Evolutionary conservation across 1,139 yeast species (phyloP).

Genomic region (Kluyveromyces sp.): DNA sequence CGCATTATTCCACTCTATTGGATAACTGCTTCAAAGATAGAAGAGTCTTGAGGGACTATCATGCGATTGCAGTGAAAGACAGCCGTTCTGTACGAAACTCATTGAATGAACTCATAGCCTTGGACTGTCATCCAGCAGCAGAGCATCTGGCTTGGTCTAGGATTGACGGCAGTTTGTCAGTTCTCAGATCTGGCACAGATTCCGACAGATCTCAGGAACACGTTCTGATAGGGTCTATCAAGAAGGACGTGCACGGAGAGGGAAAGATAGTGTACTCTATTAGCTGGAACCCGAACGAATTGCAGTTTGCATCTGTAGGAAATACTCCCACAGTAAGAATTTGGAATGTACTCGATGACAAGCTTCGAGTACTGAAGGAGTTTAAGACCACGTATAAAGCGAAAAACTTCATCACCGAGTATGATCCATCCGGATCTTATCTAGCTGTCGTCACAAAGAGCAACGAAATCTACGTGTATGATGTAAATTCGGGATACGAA

Average conservation of each 20-base stretch:
- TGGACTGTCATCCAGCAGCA: constrained; percentile 27
- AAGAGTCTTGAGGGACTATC: constrained; percentile 2
- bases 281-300: constrained; percentile 55
- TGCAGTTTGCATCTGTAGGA: constrained; percentile 54
- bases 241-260: constrained; percentile 42
- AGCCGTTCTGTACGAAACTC: background rate
- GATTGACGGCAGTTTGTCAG: constrained; percentile 28
- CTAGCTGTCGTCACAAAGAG: constrained; percentile 43
- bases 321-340: constrained; percentile 46
- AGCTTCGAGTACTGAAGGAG: constrained; percentile 31
- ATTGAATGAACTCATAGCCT: constrained; percentile 18
- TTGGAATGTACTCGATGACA: constrained; percentile 48
- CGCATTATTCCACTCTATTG: constrained; percentile 1
- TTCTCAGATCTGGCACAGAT: constrained; percentile 26
- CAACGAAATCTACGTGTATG: constrained; percentile 24
- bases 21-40: constrained; percentile 3
- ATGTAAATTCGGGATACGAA: constrained; percentile 18
- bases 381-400: constrained; percentile 30
- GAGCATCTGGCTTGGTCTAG: constrained; percentile 24
- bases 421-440: constrained; percentile 43
- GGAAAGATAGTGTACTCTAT: constrained; percentile 43
- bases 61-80: constrained; percentile 4
- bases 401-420: constrained; percentile 40
- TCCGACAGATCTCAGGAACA: constrained; percentile 26
- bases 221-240: constrained; percentile 30